Conservation (phyloP, 2,329 filamentous ascomycete species). For the Fusarium hostae region DNA sequence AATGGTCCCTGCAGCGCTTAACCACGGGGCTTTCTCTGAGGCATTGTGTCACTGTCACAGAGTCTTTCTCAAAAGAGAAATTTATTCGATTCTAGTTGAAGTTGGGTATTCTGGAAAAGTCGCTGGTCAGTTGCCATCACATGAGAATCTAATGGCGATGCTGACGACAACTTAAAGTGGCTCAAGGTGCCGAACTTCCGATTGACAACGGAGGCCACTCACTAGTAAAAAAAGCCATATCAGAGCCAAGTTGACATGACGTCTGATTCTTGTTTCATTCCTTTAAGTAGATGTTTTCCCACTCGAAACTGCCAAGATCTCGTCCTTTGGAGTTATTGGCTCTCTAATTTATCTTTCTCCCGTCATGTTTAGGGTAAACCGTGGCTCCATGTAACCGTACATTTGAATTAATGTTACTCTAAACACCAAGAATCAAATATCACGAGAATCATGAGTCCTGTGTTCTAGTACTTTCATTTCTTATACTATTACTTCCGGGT, state of each 20-base stretch:
- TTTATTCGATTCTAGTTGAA: not conserved
- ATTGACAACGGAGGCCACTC: not conserved
- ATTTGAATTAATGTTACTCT: not conserved
- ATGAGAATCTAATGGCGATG: not conserved
- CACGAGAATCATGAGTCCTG: not conserved
- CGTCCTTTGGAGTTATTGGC: not conserved
- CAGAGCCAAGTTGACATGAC: not conserved
- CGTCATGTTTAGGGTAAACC: not conserved
- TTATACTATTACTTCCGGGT: not conserved
- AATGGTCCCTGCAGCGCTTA: slow-evolving; percentile 7
- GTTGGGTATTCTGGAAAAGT: not conserved
- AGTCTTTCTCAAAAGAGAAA: not conserved
- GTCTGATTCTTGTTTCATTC: not conserved
- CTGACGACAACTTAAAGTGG: slow-evolving; percentile 30
- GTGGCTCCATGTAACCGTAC: not conserved
- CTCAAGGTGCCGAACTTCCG: slow-evolving; percentile 29
- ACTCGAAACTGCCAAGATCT: not conserved
- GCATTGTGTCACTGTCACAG: not conserved
- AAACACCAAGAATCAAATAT: not conserved
- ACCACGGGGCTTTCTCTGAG: not conserved
- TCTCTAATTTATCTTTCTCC: not conserved
- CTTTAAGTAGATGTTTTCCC: not conserved
- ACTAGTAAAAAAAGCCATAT: too few relatives aligned
- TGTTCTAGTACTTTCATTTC: not conserved
- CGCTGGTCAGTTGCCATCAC: not conserved